phyloP scores from a whole-genome alignment of 1,284 basidiomycete genomes.

The Trametes sp. region DNA sequence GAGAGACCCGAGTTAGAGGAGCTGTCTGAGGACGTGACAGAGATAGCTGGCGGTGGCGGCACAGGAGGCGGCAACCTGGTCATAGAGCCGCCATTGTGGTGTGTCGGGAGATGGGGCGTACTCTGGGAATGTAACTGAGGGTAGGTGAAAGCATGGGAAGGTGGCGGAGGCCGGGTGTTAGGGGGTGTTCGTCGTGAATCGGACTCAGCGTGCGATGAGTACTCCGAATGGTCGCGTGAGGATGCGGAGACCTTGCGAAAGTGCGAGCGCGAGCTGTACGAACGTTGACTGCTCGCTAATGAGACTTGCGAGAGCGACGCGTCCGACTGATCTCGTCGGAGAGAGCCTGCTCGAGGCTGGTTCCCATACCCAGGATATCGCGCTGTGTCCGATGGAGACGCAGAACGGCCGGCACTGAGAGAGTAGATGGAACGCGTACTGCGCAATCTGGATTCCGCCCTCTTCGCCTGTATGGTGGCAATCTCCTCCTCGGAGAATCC shows the following conservation, averaged over 20 bases:
- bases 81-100: constrained; percentile 16
- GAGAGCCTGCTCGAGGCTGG: constrained; percentile 27
- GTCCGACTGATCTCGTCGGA: constrained; percentile 33
- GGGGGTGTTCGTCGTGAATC: constrained; percentile 22
- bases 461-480: constrained; percentile 61
- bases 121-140: constrained; percentile 29
- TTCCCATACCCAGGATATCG: constrained; percentile 20
- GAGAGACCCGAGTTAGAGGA: constrained; percentile 29
- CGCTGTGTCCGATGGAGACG: constrained; percentile 31
- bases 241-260: constrained; percentile 34
- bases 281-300: constrained; percentile 27
- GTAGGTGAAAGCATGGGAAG: constrained; percentile 29
- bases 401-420: constrained; percentile 30
- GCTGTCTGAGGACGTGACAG: constrained; percentile 25
- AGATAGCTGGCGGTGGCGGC: constrained; percentile 22
- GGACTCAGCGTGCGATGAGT: constrained; percentile 20
- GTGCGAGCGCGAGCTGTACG: constrained; percentile 30
- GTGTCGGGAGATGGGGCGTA: constrained; percentile 29
- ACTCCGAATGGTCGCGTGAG: constrained; percentile 28
- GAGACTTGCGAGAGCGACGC: constrained; percentile 36
- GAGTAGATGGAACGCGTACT: constrained; percentile 38
- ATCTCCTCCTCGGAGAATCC: constrained; percentile 77
- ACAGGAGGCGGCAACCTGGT: constrained; percentile 25
- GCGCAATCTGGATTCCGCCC: constrained; percentile 49
- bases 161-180: constrained; percentile 22